A percentile compares a stretch with the other conserved stretches of the same genome.
These are phyloP conservation scores for Coemansia sp. DNA, from an alignment of 192 early-diverging fungal genomes.

Conservation along the genomic window DNA sequence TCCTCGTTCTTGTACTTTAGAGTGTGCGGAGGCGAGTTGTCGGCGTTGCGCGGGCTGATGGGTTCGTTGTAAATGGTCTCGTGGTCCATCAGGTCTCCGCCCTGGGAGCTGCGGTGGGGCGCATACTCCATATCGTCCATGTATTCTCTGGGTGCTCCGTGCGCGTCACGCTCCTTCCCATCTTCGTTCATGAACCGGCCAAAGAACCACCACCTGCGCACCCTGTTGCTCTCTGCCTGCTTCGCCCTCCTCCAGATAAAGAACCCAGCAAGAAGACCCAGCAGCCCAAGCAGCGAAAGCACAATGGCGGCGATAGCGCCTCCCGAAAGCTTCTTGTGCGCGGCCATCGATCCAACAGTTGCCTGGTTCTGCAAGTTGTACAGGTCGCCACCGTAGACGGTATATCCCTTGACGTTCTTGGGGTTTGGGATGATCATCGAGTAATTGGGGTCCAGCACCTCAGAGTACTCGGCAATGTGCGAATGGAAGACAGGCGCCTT, in stretches of 20 bases:
- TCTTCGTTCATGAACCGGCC: slow-evolving; percentile 26
- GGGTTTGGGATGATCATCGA: slow-evolving; percentile 28
- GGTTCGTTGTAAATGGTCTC: neutral
- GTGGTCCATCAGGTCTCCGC: neutral
- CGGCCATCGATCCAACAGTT: neutral
- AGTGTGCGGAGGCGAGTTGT: neutral
- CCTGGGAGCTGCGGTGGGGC: neutral
- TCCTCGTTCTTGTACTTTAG: neutral
- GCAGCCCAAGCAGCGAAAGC: slow-evolving; percentile 11
- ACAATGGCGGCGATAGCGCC: slow-evolving; percentile 20
- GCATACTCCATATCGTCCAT: slow-evolving; percentile 8
- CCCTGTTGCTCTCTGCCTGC: slow-evolving; percentile 14
- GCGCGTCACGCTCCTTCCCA: neutral
- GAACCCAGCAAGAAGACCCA: slow-evolving; percentile 15
- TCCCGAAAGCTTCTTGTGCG: slow-evolving; percentile 6
- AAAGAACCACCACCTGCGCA: slow-evolving; percentile 42
- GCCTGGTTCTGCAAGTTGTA: slow-evolving; percentile 12
- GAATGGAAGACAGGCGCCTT: slow-evolving; percentile 36
- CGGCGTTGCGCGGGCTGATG: neutral
- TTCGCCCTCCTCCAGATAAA: slow-evolving; percentile 9
- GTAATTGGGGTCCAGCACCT: slow-evolving; percentile 29
- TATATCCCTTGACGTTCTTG: slow-evolving; percentile 5
- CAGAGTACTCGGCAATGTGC: slow-evolving; percentile 30
- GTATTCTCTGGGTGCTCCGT: neutral
- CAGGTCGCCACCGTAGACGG: slow-evolving; percentile 32